Evolutionary conservation across 306 rosid species (phyloP).

Genomic region (Rubus parviflorus): DNA sequence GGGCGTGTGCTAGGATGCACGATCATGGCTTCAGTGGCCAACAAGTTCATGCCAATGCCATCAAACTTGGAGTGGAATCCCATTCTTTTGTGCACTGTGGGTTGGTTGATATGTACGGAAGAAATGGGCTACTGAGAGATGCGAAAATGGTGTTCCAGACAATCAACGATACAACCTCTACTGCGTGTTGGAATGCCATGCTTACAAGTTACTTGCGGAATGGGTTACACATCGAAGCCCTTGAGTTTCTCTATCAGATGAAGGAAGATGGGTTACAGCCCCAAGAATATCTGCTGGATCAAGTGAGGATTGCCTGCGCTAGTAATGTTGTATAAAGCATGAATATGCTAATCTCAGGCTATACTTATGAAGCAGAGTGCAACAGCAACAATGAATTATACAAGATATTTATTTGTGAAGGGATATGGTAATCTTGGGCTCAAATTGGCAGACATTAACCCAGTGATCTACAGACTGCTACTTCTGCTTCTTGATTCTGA

Average conservation of each 20-base stretch:
- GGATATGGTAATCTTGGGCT: no score
- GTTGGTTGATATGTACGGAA: neutral
- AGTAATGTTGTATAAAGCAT: neutral
- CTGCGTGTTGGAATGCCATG: conserved; percentile 10
- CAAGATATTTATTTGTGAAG: neutral
- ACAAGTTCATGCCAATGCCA: conserved; percentile 6
- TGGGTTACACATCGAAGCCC: neutral
- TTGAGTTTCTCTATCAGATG: neutral
- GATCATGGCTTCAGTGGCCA: neutral
- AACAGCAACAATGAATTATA: neutral
- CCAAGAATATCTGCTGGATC: neutral
- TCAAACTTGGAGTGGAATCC: neutral
- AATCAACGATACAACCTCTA: neutral
- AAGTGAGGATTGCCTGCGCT: conserved; percentile 5
- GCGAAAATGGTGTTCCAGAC: neutral
- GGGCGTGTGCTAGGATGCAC: neutral
- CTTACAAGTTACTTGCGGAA: conserved; percentile 1
- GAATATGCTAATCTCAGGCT: neutral
- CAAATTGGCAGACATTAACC: neutral
- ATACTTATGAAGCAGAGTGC: neutral
- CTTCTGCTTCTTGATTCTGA: neutral
- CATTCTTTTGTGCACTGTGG: neutral
- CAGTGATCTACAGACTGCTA: neutral
- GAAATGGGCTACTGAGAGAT: neutral
- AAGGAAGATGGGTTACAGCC: conserved; percentile 4